Conservation (phyloP, 768 basidiomycete species). For the Lepiota brunneoincarnata region DNA sequence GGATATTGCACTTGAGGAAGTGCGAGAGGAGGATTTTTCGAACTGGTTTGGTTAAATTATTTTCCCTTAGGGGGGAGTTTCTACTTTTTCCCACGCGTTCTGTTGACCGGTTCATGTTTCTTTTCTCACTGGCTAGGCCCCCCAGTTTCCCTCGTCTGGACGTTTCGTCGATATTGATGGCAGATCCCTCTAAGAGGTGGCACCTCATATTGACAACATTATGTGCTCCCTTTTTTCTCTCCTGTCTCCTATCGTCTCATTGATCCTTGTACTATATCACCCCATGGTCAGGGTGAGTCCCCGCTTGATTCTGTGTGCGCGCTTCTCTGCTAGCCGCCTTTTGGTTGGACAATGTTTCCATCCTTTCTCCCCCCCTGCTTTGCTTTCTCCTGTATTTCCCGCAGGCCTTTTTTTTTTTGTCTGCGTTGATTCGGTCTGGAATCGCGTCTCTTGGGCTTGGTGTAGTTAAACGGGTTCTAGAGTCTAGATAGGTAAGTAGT, state of each 20-base stretch:
- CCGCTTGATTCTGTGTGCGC: too few relatives aligned
- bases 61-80: not conserved
- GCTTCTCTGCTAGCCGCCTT: too few relatives aligned
- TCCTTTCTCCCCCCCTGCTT: too few relatives aligned
- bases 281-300: too few relatives aligned
- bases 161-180: not conserved
- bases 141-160: not conserved
- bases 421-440: too few relatives aligned
- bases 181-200: not conserved
- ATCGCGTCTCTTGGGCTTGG: too few relatives aligned
- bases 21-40: conserved; percentile 6
- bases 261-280: too few relatives aligned
- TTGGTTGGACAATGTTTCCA: too few relatives aligned
- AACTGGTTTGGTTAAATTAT: conserved; percentile 4
- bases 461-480: too few relatives aligned
- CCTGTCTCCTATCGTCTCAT: not conserved
- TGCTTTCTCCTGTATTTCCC: too few relatives aligned
- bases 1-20: conserved; percentile 1
- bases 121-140: not conserved
- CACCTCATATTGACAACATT: not conserved
- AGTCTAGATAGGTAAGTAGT: too few relatives aligned
- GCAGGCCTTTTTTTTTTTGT: too few relatives aligned
- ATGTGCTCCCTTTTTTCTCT: not conserved
- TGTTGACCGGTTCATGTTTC: not conserved
- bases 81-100: not conserved